Base-by-base conservation (phyloP, 1,284 basidiomycete species). In the Butyriboletus appendiculatus region DNA sequence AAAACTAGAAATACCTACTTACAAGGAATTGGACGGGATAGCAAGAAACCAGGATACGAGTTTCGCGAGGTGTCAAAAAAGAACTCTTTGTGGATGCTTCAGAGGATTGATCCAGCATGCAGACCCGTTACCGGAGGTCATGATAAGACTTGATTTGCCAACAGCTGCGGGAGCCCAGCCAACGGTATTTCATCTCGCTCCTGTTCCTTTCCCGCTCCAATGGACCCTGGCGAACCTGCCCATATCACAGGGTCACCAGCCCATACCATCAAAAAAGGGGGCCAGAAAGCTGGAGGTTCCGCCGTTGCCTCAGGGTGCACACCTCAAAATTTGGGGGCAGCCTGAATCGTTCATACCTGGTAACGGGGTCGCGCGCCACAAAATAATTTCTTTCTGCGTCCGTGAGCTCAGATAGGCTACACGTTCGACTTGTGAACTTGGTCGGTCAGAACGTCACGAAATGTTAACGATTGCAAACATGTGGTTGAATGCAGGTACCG, bases 391-490 rank as follows among this genome's bases (percentile, higher is more conserved):
- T 26, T 16, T 10, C 24, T 18, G 14, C n/a, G n/a, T 8, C 11
- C 12, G 16, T 6, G 34, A 39, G 16, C 28, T 30, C 34, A 20
- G 48, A 22, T 11, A 24, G 22, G 22, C 22, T 24, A 24, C 6
- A 15, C 33, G 45, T 33, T 48, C 44, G n/a, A 16, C 45, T 14
- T 46, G n/a, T 28, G 37, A 20, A 50, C 38, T 37, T 16, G 16
- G 46, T 20, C 43, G 28, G 35, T 34, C 37, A 28, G 22, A 37
- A 37, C 4, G 22, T 40, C 33, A 44, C 18, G 43, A 39, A 39
- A 28, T 35, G n/a, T n/a, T n/a, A n/a, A 43, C n/a, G 9, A 12
- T 33, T 37, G 48, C 38, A 40, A 32, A 32, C 50, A 60, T 30
- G 45, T 33, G 42, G 6, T 44, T 6, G 44, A 37, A 5, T 14